Conservation (phyloP, 129 eudicot genomes). For the Flaveria trinervia region DNA sequence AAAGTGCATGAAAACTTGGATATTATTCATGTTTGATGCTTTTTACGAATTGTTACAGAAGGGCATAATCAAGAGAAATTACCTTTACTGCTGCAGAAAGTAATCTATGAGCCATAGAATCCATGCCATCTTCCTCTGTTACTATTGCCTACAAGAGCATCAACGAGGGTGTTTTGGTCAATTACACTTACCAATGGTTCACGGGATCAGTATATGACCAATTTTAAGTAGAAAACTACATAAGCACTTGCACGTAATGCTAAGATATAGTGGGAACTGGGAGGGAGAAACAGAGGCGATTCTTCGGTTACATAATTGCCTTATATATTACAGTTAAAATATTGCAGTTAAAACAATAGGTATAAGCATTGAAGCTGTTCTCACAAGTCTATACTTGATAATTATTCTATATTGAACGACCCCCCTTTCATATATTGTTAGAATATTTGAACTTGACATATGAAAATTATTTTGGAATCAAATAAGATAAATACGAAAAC, state of each 20-base stretch:
- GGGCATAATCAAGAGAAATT: constrained; percentile 4
- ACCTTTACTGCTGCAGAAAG: constrained; percentile 94
- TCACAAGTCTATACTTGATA: neutral
- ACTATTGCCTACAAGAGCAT: constrained; percentile 68
- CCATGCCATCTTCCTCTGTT: constrained; percentile 96
- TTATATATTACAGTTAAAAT: neutral
- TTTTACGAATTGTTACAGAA: neutral
- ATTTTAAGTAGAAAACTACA: neutral
- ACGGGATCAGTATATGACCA: neutral
- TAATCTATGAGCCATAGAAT: constrained; percentile 86
- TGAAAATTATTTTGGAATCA: too few relatives aligned
- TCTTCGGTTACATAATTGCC: neutral
- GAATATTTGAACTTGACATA: too few relatives aligned
- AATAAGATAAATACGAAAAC: too few relatives aligned
- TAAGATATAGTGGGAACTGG: too few relatives aligned
- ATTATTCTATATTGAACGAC: too few relatives aligned
- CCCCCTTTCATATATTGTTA: too few relatives aligned
- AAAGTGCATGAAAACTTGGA: neutral
- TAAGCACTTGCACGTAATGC: neutral
- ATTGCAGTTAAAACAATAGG: neutral
- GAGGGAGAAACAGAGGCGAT: neutral
- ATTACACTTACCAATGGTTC: neutral
- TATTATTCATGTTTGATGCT: neutral
- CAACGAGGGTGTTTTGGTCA: constrained; percentile 1
- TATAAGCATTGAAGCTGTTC: neutral